Percentiles rank a stretch among this genome's conserved stretches.
phyloP scores from a whole-genome alignment of 805 yeast genomes.

The Millerago galiae region DNA sequence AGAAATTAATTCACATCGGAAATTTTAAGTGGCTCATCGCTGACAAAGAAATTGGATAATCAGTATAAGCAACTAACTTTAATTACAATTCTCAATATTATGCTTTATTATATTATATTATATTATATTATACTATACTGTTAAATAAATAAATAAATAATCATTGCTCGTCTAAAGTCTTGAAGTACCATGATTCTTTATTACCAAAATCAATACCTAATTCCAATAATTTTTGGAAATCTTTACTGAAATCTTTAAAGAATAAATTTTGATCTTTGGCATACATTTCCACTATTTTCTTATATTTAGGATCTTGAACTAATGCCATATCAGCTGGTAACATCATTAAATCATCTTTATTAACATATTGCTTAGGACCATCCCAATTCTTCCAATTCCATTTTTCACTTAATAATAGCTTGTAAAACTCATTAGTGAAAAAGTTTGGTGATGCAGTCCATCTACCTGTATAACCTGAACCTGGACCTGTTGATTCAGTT shows the following conservation, averaged over 20 bases:
- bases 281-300: conserved; percentile 55
- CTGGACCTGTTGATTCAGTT: conserved; percentile 24
- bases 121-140: too few relatives aligned
- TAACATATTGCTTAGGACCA: conserved; percentile 57
- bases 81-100: too few relatives aligned
- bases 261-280: conserved; percentile 60
- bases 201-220: conserved; percentile 60
- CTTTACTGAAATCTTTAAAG: conserved; percentile 57
- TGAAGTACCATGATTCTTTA: conserved; percentile 40
- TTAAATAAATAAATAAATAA: neutral
- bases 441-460: conserved; percentile 80
- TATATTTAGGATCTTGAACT: conserved; percentile 52
- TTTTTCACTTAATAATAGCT: conserved; percentile 45
- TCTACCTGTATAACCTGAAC: conserved; percentile 81
- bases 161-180: conserved; percentile 64
- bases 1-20: neutral
- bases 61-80: too few relatives aligned
- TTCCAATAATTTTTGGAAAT: conserved; percentile 67
- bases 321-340: conserved; percentile 74
- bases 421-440: conserved; percentile 71
- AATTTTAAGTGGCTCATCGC: too few relatives aligned
- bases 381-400: conserved; percentile 53
- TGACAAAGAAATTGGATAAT: too few relatives aligned
- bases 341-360: conserved; percentile 73
- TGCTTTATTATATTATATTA: too few relatives aligned